Conservation (phyloP, 1,139 yeast genomes). For the Trichomonascaceae sp. region DNA sequence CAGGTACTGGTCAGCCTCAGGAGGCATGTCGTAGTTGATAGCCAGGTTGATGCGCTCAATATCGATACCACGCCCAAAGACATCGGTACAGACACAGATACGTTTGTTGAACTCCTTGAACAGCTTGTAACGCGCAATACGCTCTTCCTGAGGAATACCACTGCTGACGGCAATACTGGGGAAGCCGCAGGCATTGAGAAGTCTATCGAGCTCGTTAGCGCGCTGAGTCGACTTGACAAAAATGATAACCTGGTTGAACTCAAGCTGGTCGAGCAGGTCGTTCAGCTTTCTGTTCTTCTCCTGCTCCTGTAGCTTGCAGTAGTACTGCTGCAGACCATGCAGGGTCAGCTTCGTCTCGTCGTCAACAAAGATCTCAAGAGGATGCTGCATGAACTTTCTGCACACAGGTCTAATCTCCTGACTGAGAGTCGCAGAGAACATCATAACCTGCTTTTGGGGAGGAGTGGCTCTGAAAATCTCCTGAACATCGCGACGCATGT, state of each 20-base stretch:
- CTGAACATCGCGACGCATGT: slow-evolving; percentile 98
- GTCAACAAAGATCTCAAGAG: slow-evolving; percentile 93
- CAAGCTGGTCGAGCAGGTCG: slow-evolving; percentile 84
- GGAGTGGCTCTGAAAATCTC: slow-evolving; percentile 97
- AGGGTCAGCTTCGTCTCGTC: slow-evolving; percentile 95
- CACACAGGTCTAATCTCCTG: slow-evolving; percentile 94
- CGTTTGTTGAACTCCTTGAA: slow-evolving; percentile 98
- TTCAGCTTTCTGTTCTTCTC: slow-evolving; percentile 92
- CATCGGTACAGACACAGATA: slow-evolving; percentile 96
- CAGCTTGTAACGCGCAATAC: slow-evolving; percentile 91
- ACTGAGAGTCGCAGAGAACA: slow-evolving; percentile 94
- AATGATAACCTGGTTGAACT: slow-evolving; percentile 95
- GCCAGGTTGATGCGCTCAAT: slow-evolving; percentile 97
- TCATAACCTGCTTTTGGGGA: slow-evolving; percentile 97
- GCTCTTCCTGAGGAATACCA: slow-evolving; percentile 93
- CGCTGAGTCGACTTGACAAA: slow-evolving; percentile 88
- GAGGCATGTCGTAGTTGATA: slow-evolving; percentile 76
- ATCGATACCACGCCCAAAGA: slow-evolving; percentile 98
- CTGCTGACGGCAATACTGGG: slow-evolving; percentile 97
- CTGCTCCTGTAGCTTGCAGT: slow-evolving; percentile 74
- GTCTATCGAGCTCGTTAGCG: slow-evolving; percentile 82
- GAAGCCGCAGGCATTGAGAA: slow-evolving; percentile 87
- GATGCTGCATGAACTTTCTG: slow-evolving; percentile 96
- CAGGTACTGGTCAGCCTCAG: slow-evolving; percentile 92
- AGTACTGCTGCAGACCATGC: slow-evolving; percentile 97